Evolutionary conservation across 306 rosid species (phyloP).

Genomic region (Pachyrhizus erosus): DNA sequence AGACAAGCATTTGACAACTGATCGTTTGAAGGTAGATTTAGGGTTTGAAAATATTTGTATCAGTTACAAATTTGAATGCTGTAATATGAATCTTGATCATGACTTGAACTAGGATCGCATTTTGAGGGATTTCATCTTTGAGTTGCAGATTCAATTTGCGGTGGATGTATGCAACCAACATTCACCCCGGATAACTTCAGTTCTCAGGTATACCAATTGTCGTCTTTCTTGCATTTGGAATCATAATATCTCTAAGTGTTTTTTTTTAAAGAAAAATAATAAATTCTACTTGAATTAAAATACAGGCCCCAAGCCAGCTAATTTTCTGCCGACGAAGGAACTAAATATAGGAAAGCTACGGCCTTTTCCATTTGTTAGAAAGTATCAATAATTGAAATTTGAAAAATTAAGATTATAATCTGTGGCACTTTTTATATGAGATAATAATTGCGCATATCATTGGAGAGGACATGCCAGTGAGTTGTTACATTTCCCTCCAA

Average conservation of each 20-base stretch:
- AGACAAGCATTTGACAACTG: background rate
- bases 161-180: background rate
- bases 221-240: background rate
- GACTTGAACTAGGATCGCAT: slow-evolving; percentile 4
- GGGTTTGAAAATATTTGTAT: background rate
- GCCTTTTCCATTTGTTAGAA: background rate
- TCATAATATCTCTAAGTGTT: background rate
- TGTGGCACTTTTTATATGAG: background rate
- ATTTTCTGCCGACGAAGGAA: no score
- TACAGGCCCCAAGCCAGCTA: background rate
- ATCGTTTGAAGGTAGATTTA: slow-evolving; percentile 3
- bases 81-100: background rate
- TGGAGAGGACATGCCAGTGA: slow-evolving; percentile 4
- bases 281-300: background rate
- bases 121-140: slow-evolving; percentile 2
- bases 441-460: background rate
- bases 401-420: background rate
- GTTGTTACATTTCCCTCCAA: background rate
- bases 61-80: background rate
- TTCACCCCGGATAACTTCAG: background rate
- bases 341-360: no score
- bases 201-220: slow-evolving; percentile 12
- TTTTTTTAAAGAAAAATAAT: no score
- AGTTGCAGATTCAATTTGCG: background rate
- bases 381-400: background rate